Evolutionary conservation across 129 eudicot species (phyloP).

Genomic region (Helianthus tuberosus): DNA sequence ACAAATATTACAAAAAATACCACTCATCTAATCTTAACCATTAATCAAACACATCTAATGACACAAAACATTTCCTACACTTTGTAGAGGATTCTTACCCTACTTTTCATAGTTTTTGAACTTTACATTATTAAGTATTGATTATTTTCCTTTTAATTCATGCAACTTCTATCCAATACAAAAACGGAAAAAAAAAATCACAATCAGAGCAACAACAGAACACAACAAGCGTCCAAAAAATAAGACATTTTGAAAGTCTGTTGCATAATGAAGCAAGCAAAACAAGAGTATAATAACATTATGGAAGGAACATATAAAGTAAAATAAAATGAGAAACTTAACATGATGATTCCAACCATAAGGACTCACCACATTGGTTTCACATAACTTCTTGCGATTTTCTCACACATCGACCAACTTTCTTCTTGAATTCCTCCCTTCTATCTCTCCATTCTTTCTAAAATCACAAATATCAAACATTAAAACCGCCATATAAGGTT

Average conservation of each 20-base stretch:
- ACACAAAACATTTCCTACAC: no score
- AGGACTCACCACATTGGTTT: constrained; percentile 28
- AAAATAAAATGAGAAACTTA: constrained; percentile 33
- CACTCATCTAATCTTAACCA: no score
- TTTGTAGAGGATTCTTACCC: no score
- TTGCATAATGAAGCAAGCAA: constrained; percentile 7
- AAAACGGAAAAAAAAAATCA: not conserved
- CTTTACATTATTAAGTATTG: not conserved
- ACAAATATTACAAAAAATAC: no score
- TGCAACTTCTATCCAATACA: not conserved
- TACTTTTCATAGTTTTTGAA: no score
- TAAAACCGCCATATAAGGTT: not conserved
- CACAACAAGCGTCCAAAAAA: not conserved
- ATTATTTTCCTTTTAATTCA: not conserved
- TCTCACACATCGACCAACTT: constrained; percentile 78
- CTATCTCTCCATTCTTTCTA: constrained; percentile 92
- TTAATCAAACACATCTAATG: no score
- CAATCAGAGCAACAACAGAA: no score
- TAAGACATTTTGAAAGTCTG: not conserved
- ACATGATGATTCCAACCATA: constrained; percentile 18
- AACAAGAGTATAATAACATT: not conserved
- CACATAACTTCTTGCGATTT: constrained; percentile 72
- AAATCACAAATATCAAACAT: constrained; percentile 17
- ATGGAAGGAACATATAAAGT: constrained; percentile 23
- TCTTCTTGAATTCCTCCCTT: constrained; percentile 75